These are phyloP conservation scores for Escovopsis sp. DNA, from an alignment of 2,329 filamentous ascomycete genomes.

Conservation along the genomic window DNA sequence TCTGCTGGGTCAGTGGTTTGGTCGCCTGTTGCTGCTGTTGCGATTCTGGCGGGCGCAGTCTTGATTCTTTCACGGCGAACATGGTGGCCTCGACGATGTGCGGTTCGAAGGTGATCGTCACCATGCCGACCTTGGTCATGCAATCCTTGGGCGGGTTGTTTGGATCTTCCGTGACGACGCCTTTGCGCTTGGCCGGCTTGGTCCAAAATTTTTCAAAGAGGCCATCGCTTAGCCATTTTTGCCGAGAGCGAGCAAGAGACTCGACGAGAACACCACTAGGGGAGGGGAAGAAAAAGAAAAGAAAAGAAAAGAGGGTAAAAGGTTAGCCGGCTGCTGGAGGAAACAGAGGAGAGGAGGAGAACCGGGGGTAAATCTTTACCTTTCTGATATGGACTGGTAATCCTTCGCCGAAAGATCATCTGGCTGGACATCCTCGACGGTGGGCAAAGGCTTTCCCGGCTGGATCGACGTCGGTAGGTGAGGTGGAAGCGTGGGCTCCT, in stretches of 20 bases:
- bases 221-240: slow-evolving; percentile 57
- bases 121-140: slow-evolving; percentile 58
- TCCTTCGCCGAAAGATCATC: slow-evolving; percentile 47
- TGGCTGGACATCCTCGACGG: slow-evolving; percentile 51
- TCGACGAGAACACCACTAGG: slow-evolving; percentile 58
- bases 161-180: slow-evolving; percentile 45
- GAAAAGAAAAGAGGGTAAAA: no score
- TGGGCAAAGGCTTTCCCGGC: slow-evolving; percentile 55
- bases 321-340: background rate
- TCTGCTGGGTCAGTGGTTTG: slow-evolving; percentile 5
- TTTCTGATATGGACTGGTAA: slow-evolving; percentile 61
- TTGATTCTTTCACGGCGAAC: slow-evolving; percentile 54
- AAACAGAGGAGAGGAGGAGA: background rate
- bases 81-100: slow-evolving; percentile 66
- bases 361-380: slow-evolving; percentile 26
- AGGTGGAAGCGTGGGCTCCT: slow-evolving; percentile 17
- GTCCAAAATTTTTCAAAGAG: slow-evolving; percentile 68
- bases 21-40: slow-evolving; percentile 16
- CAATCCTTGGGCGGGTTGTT: slow-evolving; percentile 56
- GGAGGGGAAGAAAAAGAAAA: background rate
- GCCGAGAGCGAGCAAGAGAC: slow-evolving; percentile 57
- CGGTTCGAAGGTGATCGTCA: slow-evolving; percentile 64
- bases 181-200: slow-evolving; percentile 55
- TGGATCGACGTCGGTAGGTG: slow-evolving; percentile 48
- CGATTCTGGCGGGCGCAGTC: slow-evolving; percentile 15